Conservation (phyloP, 176 grass and related monocot genomes). For the Raddia guianensis region DNA sequence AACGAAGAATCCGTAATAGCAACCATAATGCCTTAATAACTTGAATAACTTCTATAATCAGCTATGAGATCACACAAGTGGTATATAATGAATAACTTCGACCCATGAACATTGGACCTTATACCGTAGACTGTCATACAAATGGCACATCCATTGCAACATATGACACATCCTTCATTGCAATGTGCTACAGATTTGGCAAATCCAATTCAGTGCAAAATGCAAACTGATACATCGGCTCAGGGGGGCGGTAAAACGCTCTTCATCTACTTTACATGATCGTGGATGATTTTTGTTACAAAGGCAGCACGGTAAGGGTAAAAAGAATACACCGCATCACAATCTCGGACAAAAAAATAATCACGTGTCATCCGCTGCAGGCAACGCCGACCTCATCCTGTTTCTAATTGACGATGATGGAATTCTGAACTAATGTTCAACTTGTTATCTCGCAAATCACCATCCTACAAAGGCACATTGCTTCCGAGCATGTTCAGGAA, state of each 20-base stretch:
- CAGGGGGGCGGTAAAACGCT: constrained; percentile 24
- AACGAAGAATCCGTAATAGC: not conserved
- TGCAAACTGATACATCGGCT: constrained; percentile 33
- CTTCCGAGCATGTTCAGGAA: constrained; percentile 85
- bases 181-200: constrained; percentile 26
- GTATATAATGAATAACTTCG: constrained; percentile 45
- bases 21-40: not conserved
- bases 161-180: constrained; percentile 18
- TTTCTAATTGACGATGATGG: constrained; percentile 30
- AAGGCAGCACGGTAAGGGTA: not conserved
- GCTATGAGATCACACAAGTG: not conserved
- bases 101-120: constrained; percentile 38
- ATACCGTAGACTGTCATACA: not conserved
- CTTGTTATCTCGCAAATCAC: constrained; percentile 37
- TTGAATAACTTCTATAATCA: no score
- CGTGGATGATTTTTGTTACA: constrained; percentile 29
- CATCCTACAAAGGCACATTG: constrained; percentile 56
- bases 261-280: constrained; percentile 39
- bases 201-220: constrained; percentile 34
- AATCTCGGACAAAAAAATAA: constrained; percentile 36
- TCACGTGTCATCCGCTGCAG: constrained; percentile 23
- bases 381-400: constrained; percentile 13
- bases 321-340: constrained; percentile 24
- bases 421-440: constrained; percentile 45
- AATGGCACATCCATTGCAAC: not conserved